A percentile compares a stretch with the other conserved stretches of the same genome.
Conservation (phyloP, 2,329 filamentous ascomycete species). For the Onygenales sp. region DNA sequence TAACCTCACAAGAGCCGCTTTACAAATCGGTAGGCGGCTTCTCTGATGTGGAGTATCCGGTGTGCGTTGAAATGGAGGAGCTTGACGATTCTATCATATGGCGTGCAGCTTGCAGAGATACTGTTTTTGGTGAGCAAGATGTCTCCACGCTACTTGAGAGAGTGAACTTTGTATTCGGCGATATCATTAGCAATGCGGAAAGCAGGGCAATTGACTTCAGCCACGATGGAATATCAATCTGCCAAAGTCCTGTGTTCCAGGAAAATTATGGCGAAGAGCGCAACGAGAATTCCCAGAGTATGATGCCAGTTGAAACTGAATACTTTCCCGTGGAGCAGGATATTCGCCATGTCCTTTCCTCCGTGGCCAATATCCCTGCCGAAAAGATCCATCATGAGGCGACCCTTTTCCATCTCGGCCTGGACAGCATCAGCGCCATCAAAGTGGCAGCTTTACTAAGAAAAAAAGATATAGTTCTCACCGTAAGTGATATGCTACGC, state of each 20-base stretch:
- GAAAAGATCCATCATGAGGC: constrained; percentile 50
- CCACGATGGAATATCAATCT: constrained; percentile 50
- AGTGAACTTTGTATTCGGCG: constrained; percentile 51
- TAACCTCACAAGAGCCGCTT: constrained; percentile 26
- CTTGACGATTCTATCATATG: constrained; percentile 50
- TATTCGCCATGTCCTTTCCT: constrained; percentile 40
- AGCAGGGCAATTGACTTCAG: constrained; percentile 47
- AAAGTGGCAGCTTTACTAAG: constrained; percentile 66
- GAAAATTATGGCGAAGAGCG: constrained; percentile 1
- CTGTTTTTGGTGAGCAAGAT: constrained; percentile 40
- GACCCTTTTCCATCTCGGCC: constrained; percentile 72
- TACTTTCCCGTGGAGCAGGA: constrained; percentile 26
- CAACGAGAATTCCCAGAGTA: not conserved
- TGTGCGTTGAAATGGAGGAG: constrained; percentile 73
- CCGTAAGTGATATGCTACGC: constrained; percentile 62
- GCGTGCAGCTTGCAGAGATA: constrained; percentile 60
- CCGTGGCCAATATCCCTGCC: constrained; percentile 52
- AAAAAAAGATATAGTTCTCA: constrained; percentile 51
- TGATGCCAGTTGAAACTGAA: constrained; percentile 2
- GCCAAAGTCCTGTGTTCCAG: constrained; percentile 19
- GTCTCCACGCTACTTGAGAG: constrained; percentile 45
- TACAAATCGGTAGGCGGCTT: constrained; percentile 55
- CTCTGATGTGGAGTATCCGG: constrained; percentile 67
- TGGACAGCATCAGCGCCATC: constrained; percentile 88
- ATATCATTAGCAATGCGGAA: constrained; percentile 44